A percentile compares a stretch with the other conserved stretches of the same genome.
Conservation (phyloP, 495 filamentous ascomycete species). For the Thermochaetoides thermophila region DNA sequence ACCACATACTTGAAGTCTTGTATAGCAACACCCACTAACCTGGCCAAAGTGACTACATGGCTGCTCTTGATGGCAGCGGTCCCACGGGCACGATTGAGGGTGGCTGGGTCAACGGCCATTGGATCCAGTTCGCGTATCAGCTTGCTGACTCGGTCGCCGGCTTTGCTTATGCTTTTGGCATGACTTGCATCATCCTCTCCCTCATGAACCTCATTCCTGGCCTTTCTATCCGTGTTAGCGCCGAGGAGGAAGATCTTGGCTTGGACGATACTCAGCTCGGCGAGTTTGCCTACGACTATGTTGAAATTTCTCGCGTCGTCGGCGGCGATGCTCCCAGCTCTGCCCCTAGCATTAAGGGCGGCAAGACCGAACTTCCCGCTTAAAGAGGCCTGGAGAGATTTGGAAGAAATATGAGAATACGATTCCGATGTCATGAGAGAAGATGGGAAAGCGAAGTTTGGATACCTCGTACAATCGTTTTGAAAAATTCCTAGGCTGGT, state of each 20-base stretch:
- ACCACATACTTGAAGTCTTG: too few species aligned
- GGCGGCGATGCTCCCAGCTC: slow-evolving; percentile 10
- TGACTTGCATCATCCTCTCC: slow-evolving; percentile 81
- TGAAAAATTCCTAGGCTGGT: too few species aligned
- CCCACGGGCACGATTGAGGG: slow-evolving; percentile 49
- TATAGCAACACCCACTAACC: too few species aligned
- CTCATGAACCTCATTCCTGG: slow-evolving; percentile 82
- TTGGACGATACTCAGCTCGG: slow-evolving; percentile 95
- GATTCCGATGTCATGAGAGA: neutral
- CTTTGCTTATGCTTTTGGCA: slow-evolving; percentile 75
- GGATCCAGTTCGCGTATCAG: slow-evolving; percentile 81
- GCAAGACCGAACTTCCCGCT: too few species aligned
- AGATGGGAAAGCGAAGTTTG: neutral
- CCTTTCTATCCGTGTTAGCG: slow-evolving; percentile 62
- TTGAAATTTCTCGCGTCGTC: slow-evolving; percentile 79
- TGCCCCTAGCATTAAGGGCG: slow-evolving; percentile 15
- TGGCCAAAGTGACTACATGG: slow-evolving; percentile 71
- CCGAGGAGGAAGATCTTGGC: slow-evolving; percentile 81
- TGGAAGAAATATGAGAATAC: neutral
- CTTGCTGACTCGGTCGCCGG: slow-evolving; percentile 81
- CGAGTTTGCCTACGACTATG: slow-evolving; percentile 98
- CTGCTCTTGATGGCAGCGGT: slow-evolving; percentile 79
- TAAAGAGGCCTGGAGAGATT: slow-evolving; percentile 14
- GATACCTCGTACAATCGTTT: neutral
- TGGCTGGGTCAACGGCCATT: slow-evolving; percentile 88